Base-by-base conservation (phyloP, 1,284 basidiomycete genomes). In the Blastosporella zonata region DNA sequence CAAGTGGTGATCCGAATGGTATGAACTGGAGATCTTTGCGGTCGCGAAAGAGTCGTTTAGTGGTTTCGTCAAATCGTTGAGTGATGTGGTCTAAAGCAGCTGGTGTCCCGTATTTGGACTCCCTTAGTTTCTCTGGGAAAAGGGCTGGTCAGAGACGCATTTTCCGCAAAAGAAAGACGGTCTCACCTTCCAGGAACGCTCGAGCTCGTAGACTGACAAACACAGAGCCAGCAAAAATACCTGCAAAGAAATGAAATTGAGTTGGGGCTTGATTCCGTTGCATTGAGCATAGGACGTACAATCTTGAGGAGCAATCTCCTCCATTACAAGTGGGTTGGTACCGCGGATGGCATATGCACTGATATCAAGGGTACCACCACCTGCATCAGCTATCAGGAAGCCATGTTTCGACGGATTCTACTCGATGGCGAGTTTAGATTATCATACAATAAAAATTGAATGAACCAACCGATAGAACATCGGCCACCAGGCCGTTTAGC, bases 311-410 rank as follows among this genome's bases (percentile, higher is more conserved):
- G 86, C 86, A 54, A 88, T 81, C 66, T 90, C 86, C 62, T 90
- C 85, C 55, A 89, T 87, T 7, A 83, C 77, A 13, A 89, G 76
- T 1, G 87, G 87, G 17, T 72, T 64, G 9, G 82, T 79, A 44
- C 74, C 77, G 9, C 79, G 78, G 44, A 89, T 84, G 0, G 79
- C 83, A 57, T 89, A 90, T 3, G 85, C 82, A 53, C 83, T 86
- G 57, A 90, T 84, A 62, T 90, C 87, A 34, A 89, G 73, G 0
- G 87, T 90, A 27, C 87, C 87, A 47, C 87, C 87, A 50, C 87
- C 87, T 2, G 87, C 87, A 62, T 90, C 87, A 13, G 82, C 84
- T 28, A 90, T 82, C 18, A 89, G 70, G 66, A 89, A 88, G 2
- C 84, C 84, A 53, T 85, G 81, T 59, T 78, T 84, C 8, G 83